phyloP scores from a whole-genome alignment of 805 yeast genomes.

The Candida boidinii region DNA sequence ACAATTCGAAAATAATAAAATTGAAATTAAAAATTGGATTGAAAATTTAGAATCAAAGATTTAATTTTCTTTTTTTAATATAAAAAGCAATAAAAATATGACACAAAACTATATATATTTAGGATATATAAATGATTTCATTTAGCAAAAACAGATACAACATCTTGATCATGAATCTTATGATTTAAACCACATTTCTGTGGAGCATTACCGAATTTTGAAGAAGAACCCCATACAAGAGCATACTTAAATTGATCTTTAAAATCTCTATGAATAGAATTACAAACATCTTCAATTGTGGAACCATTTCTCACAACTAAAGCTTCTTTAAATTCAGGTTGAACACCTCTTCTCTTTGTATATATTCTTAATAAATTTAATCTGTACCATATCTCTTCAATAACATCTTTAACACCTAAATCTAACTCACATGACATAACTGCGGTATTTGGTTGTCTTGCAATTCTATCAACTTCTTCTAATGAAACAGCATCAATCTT shows the following conservation, averaged over 20 bases:
- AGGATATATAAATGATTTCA: conserved; percentile 25
- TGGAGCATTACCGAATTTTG: conserved; percentile 77
- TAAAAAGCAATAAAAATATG: not conserved
- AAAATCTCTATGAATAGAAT: conserved; percentile 86
- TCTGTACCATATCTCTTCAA: conserved; percentile 91
- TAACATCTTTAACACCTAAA: conserved; percentile 78
- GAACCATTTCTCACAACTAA: conserved; percentile 80
- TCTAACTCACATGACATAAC: conserved; percentile 91
- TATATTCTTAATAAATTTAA: conserved; percentile 70
- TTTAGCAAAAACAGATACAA: conserved; percentile 83
- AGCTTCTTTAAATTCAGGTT: conserved; percentile 81
- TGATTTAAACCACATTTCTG: conserved; percentile 92
- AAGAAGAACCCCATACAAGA: conserved; percentile 91
- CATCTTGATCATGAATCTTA: conserved; percentile 85
- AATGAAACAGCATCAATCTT: conserved; percentile 92
- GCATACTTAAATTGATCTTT: conserved; percentile 91
- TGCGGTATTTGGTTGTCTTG: conserved; percentile 85
- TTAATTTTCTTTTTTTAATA: no score
- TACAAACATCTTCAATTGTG: conserved; percentile 80
- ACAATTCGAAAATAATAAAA: conserved; percentile 7
- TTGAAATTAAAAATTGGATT: conserved; percentile 9
- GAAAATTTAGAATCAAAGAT: conserved; percentile 5
- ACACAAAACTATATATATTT: not conserved
- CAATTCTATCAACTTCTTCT: conserved; percentile 89
- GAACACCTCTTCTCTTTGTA: conserved; percentile 80